A percentile compares a stretch with the other conserved stretches of the same genome.
Conservation (phyloP, 2,329 filamentous ascomycete species). For the Biscogniauxia mediterranea region DNA sequence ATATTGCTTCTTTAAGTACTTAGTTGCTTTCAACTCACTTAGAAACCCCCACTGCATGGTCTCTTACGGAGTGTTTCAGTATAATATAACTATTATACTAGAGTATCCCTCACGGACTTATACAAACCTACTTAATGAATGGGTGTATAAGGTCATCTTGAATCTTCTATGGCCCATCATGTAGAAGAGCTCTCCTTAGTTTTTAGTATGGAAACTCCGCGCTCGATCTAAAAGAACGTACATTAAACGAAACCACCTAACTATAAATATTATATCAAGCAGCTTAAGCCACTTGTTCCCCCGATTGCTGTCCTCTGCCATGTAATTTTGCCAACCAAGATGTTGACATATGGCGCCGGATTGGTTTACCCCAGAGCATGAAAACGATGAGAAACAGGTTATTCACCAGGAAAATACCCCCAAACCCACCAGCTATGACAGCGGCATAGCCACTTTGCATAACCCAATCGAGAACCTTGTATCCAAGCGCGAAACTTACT, state of each 20-base stretch:
- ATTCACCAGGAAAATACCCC: constrained; percentile 47
- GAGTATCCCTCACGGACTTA: too few relatives aligned
- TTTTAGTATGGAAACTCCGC: too few relatives aligned
- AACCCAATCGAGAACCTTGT: constrained; percentile 52
- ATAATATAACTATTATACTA: too few relatives aligned
- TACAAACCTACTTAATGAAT: too few relatives aligned
- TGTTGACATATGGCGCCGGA: constrained; percentile 42
- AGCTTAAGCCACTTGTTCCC: background rate
- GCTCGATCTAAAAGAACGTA: background rate
- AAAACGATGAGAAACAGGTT: constrained; percentile 49
- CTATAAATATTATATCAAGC: background rate
- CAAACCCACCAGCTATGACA: constrained; percentile 51
- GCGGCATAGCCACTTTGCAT: constrained; percentile 46
- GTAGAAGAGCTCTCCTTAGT: too few relatives aligned
- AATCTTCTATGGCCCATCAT: too few relatives aligned
- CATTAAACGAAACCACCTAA: background rate
- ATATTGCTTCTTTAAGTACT: too few relatives aligned
- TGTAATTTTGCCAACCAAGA: constrained; percentile 50
- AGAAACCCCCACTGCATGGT: too few relatives aligned
- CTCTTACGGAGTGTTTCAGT: too few relatives aligned
- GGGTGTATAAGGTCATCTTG: too few relatives aligned
- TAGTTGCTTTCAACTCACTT: too few relatives aligned
- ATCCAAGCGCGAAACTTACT: constrained; percentile 52
- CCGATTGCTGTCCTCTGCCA: constrained; percentile 15
- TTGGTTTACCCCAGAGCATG: constrained; percentile 50